A percentile compares a stretch with the other conserved stretches of the same genome.
Evolutionary conservation across 257 asterid species (phyloP).

Genomic region (Nicotiana tomentosiformis): DNA sequence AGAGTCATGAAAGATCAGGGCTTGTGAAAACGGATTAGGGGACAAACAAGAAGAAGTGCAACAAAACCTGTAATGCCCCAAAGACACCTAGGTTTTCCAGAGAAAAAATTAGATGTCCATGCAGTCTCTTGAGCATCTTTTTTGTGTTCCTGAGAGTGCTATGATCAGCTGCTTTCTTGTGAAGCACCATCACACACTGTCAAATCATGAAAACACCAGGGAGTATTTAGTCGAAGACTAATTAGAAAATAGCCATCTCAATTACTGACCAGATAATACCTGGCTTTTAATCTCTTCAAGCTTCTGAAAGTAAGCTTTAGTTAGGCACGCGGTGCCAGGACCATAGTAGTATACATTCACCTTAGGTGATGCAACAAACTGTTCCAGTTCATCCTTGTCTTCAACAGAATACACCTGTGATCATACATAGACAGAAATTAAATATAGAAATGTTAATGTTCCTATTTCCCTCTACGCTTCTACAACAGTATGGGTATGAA

Average conservation of each 20-base stretch:
- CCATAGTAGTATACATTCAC: slow-evolving; percentile 56
- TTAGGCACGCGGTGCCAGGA: slow-evolving; percentile 36
- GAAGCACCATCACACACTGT: slow-evolving; percentile 55
- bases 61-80: slow-evolving; percentile 81
- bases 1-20: not conserved
- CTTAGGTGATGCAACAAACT: slow-evolving; percentile 65
- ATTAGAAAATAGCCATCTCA: not conserved
- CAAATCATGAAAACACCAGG: slow-evolving; percentile 15
- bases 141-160: slow-evolving; percentile 43
- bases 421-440: slow-evolving; percentile 14
- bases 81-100: slow-evolving; percentile 79
- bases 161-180: slow-evolving; percentile 41
- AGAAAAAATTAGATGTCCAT: slow-evolving; percentile 61
- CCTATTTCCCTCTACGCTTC: not conserved
- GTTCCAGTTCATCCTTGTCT: slow-evolving; percentile 63
- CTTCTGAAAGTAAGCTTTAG: slow-evolving; percentile 30
- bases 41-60: not conserved
- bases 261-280: slow-evolving; percentile 42
- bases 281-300: slow-evolving; percentile 73
- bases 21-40: not conserved
- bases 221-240: slow-evolving; percentile 12
- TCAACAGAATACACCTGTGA: slow-evolving; percentile 78
- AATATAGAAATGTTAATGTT: not conserved
- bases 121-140: slow-evolving; percentile 60
- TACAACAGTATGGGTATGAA: not conserved